Evolutionary conservation across 805 yeast genomes (phyloP).

Genomic region (Candida tibetensis): DNA sequence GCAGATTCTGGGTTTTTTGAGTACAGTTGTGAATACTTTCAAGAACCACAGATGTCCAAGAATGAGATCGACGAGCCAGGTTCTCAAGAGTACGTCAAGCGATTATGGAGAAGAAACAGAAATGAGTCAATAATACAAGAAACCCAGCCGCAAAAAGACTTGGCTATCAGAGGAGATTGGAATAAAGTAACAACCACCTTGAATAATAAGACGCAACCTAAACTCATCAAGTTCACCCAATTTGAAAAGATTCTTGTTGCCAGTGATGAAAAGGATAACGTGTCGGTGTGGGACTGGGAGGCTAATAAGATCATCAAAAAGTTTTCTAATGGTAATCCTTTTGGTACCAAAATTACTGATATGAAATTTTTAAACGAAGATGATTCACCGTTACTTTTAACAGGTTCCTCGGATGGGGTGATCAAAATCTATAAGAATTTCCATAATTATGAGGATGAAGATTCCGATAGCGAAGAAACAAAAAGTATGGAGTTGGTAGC

Average conservation of each 20-base stretch:
- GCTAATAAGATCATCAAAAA: conserved; percentile 53
- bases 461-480: conserved; percentile 21
- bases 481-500: conserved; percentile 59
- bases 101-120: conserved; percentile 86
- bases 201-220: conserved; percentile 78
- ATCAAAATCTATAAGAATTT: conserved; percentile 80
- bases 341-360: conserved; percentile 87
- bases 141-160: conserved; percentile 85
- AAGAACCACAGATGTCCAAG: conserved; percentile 90
- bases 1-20: conserved; percentile 64
- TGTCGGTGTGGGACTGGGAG: conserved; percentile 89
- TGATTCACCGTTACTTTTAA: conserved; percentile 76
- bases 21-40: conserved; percentile 85
- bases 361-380: conserved; percentile 87
- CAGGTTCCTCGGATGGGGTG: conserved; percentile 95
- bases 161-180: conserved; percentile 88
- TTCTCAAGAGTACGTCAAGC: conserved; percentile 73
- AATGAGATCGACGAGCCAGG: conserved; percentile 90
- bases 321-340: conserved; percentile 81
- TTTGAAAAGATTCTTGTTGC: conserved; percentile 82
- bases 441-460: conserved; percentile 38
- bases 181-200: conserved; percentile 54
- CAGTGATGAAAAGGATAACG: conserved; percentile 78
- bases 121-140: conserved; percentile 83
- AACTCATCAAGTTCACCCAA: conserved; percentile 76